These are phyloP conservation scores for Effrenium voratum DNA, from an alignment of 73 alveolate genomes.

Conservation along the genomic window DNA sequence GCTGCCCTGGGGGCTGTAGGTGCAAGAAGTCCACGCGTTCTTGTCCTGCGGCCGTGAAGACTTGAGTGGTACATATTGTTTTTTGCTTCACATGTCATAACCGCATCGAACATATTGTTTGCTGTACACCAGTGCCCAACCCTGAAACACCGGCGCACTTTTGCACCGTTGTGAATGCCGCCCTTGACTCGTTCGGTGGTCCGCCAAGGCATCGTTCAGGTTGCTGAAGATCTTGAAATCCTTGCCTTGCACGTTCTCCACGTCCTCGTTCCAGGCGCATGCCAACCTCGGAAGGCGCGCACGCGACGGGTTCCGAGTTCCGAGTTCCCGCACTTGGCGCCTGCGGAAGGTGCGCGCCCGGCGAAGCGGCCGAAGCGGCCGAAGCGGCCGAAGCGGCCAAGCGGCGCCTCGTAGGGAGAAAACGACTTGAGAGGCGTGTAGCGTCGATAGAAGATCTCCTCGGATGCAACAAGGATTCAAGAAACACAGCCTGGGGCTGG, in stretches of 20 bases:
- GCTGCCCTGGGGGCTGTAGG: too few species aligned
- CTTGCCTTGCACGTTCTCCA: constrained; percentile 64
- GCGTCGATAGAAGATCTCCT: constrained; percentile 66
- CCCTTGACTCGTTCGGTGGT: too few species aligned
- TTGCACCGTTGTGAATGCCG: too few species aligned
- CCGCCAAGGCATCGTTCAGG: constrained; percentile 73
- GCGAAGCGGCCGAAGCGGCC: too few species aligned
- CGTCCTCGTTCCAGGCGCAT: constrained; percentile 54
- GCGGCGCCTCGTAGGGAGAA: constrained; percentile 66
- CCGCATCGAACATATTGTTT: too few species aligned
- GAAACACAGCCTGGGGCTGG: too few species aligned
- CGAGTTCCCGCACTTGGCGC: not conserved
- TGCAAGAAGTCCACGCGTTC: not conserved
- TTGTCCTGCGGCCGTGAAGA: constrained; percentile 24
- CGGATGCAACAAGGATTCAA: not conserved
- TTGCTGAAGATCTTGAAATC: constrained; percentile 90
- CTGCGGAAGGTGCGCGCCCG: too few species aligned
- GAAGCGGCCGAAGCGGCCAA: too few species aligned
- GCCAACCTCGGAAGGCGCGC: not conserved
- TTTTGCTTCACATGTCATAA: too few species aligned
- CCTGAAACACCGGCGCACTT: too few species aligned
- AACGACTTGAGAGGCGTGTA: constrained; percentile 33
- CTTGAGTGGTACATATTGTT: too few species aligned
- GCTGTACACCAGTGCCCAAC: too few species aligned
- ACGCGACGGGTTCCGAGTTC: not conserved